phyloP scores from a whole-genome alignment of 2,329 filamentous ascomycete species.

The Cladophialophora chaetospira region DNA sequence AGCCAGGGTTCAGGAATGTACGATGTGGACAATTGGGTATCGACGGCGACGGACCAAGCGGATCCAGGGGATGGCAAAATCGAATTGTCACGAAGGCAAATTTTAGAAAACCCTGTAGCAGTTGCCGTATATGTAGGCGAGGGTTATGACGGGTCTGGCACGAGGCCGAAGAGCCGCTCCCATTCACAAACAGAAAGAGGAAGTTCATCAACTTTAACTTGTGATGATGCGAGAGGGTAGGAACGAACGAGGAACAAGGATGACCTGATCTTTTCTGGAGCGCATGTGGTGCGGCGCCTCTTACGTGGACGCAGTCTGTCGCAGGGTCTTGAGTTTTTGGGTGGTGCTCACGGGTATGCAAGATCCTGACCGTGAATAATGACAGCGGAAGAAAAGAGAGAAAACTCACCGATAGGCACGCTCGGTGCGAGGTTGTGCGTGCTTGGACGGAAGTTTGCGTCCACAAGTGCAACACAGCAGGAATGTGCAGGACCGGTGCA shows the following conservation, averaged over 20 bases:
- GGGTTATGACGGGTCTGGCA: neutral
- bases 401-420: conserved; percentile 5
- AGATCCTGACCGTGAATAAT: neutral
- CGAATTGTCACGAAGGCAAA: neutral
- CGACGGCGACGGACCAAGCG: neutral
- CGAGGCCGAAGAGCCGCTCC: neutral
- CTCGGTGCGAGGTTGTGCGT: neutral
- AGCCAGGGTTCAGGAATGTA: conserved; percentile 12
- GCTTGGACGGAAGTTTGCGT: neutral
- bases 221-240: neutral
- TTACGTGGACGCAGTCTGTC: conserved; percentile 9
- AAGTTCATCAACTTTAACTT: conserved; percentile 8
- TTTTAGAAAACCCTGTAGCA: neutral
- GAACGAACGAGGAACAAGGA: conserved; percentile 1
- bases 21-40: neutral
- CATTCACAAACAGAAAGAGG: conserved; percentile 5
- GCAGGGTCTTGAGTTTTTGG: neutral
- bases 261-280: conserved; percentile 2
- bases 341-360: neutral
- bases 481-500: neutral
- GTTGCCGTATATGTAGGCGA: neutral
- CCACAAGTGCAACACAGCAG: neutral
- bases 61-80: conserved; percentile 1
- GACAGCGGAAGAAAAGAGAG: neutral
- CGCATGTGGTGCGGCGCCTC: conserved; percentile 4